Evolutionary conservation across 306 rosid species (phyloP), one percentile per base, ranked within the genome.

Genomic region (Cercis canadensis): DNA sequence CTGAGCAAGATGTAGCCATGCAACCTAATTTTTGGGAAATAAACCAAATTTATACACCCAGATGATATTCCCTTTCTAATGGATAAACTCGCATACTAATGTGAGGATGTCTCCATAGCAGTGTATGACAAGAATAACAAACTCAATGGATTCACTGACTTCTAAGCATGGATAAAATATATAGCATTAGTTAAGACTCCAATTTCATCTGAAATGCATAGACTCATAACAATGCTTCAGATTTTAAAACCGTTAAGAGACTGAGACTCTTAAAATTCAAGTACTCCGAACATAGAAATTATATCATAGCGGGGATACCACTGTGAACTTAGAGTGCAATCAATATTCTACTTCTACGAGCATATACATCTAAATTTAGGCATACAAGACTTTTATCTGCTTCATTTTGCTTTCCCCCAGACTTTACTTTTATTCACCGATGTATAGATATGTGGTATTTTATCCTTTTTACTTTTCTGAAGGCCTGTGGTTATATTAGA

Each of bases 391-490:
- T 34, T n/a, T 64, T 56, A 45, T 31, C 21, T 31, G 45, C 29
- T 46, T 17, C 34, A 5, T 56, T 21, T 34, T 43, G 13, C 31
- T 66, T 66, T 57, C 43, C 51, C 39, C 51, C 17, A 50, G 47
- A 16, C 49, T 60, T 19, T 19, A 11, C n/a, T 14, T 40, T 51
- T 40, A 18, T 46, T 15, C 52, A 60, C 3, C 52, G 10, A 37
- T 37, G 10, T 8, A 72, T 24, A 60, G 9, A 5, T 16, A 11
- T 6, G 33, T 40, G 40, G 31, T 40, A 74, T 59, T 39, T 50
- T 39, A 16, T 58, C 34, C 65, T 33, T 33, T 58, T 32, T 49
- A 72, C 40, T 72, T 73, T 62, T 56, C 64, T 43, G 43, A 8
- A 51, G 51, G 46, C 50, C 9, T 16, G 41, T 29, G 12, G n/a